Base-by-base conservation (phyloP, 768 basidiomycete species). In the Podaxis sp. region DNA sequence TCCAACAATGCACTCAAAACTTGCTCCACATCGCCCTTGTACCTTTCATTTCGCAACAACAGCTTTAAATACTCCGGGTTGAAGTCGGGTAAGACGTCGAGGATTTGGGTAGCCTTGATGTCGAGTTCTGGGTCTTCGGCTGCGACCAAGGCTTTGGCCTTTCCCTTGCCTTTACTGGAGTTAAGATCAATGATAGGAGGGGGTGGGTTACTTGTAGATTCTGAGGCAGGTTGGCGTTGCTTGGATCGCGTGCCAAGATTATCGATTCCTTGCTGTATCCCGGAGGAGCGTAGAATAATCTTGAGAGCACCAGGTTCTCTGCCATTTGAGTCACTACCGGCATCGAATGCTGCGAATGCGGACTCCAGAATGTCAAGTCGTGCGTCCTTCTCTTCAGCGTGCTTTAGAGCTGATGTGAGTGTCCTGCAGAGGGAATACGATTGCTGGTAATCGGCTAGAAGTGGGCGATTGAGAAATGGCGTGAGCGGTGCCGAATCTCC, bases 1-100 rank as follows among this genome's bases (percentile, higher is more conserved):
- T 93, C 91, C 50, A 95, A 73, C n/a, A 95, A 70, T 0, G 88
- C 89, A 42, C 79, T 84, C 10, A 93, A 77, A 18, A 91, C 81
- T 38, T 76, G 76, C 65, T 91, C 90, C 1, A 84, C 76, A 36
- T 80, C 78, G 1, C 82, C 79, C n/a, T 69, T 67, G 65, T 84
- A 88, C 5, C 78, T 71, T 23, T 77, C 71, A 58, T 82, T 79
- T 11, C 63, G 59, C 11, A 93, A 78, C 18, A 91, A 73, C 18
- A 77, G 79, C 37, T 80, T 80, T 53, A 93, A 74, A 65, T 93
- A 90, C 2, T 68, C 67, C 0, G 80, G 75, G 0, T 81, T 70
- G 27, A 83, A 74, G 46, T 90, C 81, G 0, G 91, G 89, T 37
- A 95, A 76, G 62, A 94, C 84, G 63, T 91, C 91, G 11, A 90